Evolutionary conservation across 257 asterid genomes (phyloP), one percentile per base, ranked within the genome.

Genomic region (Nicotiana tabacum): DNA sequence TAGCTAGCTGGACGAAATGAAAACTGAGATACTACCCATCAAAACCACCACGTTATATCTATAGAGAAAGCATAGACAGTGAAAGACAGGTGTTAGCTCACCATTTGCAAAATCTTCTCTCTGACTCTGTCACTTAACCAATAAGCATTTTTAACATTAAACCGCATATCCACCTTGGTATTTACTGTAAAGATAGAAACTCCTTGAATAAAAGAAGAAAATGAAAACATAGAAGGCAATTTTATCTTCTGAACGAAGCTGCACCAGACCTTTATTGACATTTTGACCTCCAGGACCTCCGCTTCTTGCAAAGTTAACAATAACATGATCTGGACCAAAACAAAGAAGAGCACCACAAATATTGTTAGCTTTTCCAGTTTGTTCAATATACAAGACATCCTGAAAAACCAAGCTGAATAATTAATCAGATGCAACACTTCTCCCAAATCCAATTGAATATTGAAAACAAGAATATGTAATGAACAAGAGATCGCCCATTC

Each of bases 111-210:
- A 82, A 96, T 96, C 82, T 91, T 93, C 82, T 92, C 94, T 84
- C 91, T 89, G 82, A 94, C 94, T 88, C 95, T 88, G 67, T 94
- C 98, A 82, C 87, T 90, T 80, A 96, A 85, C 98, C 99, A 96
- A 68, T 48, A 72, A 2, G 99, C 99, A 80, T 85, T 83, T 85
- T 86, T 87, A 30, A 94, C 98, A 88, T 92, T 93, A 85, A 96
- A 96, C 83, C 98, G 95, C 99, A 96, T 96, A 88, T 96, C 98
- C 83, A 96, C 95, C 93, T 92, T 96, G 84, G 98, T 91, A 89
- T 90, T 96, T 67, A 95, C 92, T 84, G 94, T 87, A 88, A 64
- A 82, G 29, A 60, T 6, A 53, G 29, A 43, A 4, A 77, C 15
- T 62, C 77, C 77, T 46, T 43, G 4, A 58, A 27, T 80, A 30